Base-by-base conservation (phyloP, 371 early-diverging fungal species). In the Apophysomyces elegans region DNA sequence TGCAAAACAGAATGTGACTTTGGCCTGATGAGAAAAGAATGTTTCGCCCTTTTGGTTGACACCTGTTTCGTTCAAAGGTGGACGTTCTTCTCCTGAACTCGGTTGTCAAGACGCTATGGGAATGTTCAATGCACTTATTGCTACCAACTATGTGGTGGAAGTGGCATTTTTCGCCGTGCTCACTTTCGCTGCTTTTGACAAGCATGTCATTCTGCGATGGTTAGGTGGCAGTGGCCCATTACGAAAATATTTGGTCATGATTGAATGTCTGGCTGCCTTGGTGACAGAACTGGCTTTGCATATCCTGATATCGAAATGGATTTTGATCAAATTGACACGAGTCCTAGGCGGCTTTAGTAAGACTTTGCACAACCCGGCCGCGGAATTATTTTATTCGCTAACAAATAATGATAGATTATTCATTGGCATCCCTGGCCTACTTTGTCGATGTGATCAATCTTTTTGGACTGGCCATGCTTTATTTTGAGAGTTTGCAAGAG, bases 331-430 rank as follows among this genome's bases (percentile, higher is more conserved):
- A 14, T 5, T 67, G 1, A 63, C 72, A 9, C 45, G 56, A 3
- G 9, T 59, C 7, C 60, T 74, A 47, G 79, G 79, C 16, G 78
- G 64, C 36, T 77, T 77, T 61, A 43, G 78, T 77, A 72, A 67
- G 69, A 3, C 32, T 26, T 26, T 26, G 32, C 47, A n/a, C 13
- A 12, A 21, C 18, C 12, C 4, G 47, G 21, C 7, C 36, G 5
- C 36, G 47, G 7, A 56, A 43, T n/a, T 58, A 26, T 18, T 58
- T 8, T 3, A 45, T 13, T 0, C 13, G 6, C 54, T 50, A 0
- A 65, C 38, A 37, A 38, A 57, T 13, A 38, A 26, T 11, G 36
- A 43, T 64, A 73, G 78, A 64, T 50, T 71, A 71, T 62, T 59
- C 59, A 7, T 43, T 77, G 14, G 58, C 76, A 41, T 63, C 65